phyloP scores from a whole-genome alignment of 495 filamentous ascomycete genomes.

The Viridothelium virens region DNA sequence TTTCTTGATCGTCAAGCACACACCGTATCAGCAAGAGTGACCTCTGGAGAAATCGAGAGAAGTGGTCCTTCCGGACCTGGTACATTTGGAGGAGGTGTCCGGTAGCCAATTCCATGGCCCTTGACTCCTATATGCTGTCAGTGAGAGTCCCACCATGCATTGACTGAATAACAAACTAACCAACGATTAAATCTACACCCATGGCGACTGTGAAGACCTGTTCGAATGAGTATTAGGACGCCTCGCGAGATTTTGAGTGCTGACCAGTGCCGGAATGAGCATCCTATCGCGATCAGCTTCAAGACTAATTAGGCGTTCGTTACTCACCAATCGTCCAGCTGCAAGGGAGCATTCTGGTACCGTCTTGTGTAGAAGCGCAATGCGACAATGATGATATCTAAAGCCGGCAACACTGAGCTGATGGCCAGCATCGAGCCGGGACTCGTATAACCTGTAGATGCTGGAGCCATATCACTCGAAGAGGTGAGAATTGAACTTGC shows the following conservation, averaged over 20 bases:
- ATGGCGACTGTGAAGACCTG: slow-evolving; percentile 1
- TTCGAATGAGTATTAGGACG: neutral
- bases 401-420: neutral
- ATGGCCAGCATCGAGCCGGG: slow-evolving; percentile 2
- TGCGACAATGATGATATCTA: neutral
- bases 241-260: neutral
- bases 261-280: neutral
- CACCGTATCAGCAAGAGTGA: neutral
- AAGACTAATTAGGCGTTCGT: neutral
- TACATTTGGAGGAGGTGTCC: neutral
- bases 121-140: neutral
- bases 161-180: neutral
- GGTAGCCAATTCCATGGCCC: neutral
- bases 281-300: neutral
- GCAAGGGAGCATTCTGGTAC: neutral
- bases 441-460: neutral
- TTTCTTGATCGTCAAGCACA: neutral
- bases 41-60: neutral
- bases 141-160: neutral
- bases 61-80: neutral
- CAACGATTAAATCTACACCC: neutral
- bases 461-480: neutral
- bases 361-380: slow-evolving; percentile 3
- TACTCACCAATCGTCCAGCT: neutral
- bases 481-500: neutral